These are phyloP conservation scores for Cystobasidium onofrii DNA, from an alignment of 768 basidiomycete genomes.

Conservation along the genomic window DNA sequence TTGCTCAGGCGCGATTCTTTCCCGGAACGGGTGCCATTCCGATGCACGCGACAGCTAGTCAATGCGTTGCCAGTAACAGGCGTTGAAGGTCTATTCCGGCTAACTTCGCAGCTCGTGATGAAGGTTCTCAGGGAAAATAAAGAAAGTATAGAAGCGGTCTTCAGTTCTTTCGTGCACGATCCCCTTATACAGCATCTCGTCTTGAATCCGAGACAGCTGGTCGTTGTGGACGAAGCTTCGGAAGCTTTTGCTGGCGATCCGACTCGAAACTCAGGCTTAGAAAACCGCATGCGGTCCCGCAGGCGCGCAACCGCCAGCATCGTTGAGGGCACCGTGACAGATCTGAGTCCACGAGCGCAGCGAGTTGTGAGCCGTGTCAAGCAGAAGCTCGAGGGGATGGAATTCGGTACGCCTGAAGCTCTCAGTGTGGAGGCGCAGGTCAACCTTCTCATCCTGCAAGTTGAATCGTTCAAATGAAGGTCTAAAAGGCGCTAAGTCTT, in stretches of 20 bases:
- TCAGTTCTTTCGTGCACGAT: conserved; percentile 48
- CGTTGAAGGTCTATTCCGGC: conserved; percentile 44
- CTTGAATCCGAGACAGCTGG: conserved; percentile 15
- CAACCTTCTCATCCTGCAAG: conserved; percentile 10
- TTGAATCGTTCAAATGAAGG: not conserved
- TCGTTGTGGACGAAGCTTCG: not conserved
- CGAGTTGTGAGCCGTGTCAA: conserved; percentile 36
- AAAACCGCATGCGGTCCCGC: not conserved
- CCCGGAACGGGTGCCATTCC: conserved; percentile 47
- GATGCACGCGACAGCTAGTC: conserved; percentile 47
- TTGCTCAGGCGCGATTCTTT: not conserved
- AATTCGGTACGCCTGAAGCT: conserved; percentile 22
- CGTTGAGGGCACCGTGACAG: conserved; percentile 14
- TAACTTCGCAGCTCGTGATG: conserved; percentile 45
- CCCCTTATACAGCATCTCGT: conserved; percentile 41
- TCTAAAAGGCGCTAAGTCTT: not conserved
- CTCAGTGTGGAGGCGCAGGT: conserved; percentile 22
- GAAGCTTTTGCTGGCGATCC: not conserved
- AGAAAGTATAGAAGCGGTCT: conserved; percentile 46
- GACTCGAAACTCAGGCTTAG: not conserved
- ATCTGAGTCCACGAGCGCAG: conserved; percentile 34
- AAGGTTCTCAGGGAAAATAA: conserved; percentile 44
- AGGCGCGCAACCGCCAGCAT: conserved; percentile 17
- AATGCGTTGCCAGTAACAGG: conserved; percentile 46
- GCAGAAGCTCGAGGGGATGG: conserved; percentile 37